A percentile compares a stretch with the other conserved stretches of the same genome.
phyloP scores from a whole-genome alignment of 2,329 filamentous ascomycete genomes.

The Coleophoma eucalyptorum region DNA sequence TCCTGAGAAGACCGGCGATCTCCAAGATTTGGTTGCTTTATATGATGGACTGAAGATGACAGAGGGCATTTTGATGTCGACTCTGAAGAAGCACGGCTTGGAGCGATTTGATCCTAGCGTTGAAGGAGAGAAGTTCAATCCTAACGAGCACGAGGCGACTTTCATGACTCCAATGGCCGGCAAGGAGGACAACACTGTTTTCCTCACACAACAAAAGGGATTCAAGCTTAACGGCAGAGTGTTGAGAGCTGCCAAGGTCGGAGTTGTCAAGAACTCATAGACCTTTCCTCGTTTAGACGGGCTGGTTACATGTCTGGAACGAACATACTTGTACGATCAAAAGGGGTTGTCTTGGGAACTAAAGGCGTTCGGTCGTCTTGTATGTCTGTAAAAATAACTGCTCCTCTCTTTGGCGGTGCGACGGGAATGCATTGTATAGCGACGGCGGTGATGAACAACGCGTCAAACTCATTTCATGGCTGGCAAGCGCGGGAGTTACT shows the following conservation, averaged over 20 bases:
- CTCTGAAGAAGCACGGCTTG: slow-evolving; percentile 89
- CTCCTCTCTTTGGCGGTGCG: slow-evolving; percentile 21
- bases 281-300: background rate
- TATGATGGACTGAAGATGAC: slow-evolving; percentile 95
- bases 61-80: slow-evolving; percentile 79
- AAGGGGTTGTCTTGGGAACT: slow-evolving; percentile 6
- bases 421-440: slow-evolving; percentile 14
- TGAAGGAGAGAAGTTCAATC: slow-evolving; percentile 83
- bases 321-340: slow-evolving; percentile 14
- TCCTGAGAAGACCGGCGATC: slow-evolving; percentile 44
- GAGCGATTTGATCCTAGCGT: slow-evolving; percentile 77
- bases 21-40: slow-evolving; percentile 73
- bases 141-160: slow-evolving; percentile 93
- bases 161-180: slow-evolving; percentile 87
- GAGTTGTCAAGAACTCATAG: slow-evolving; percentile 78
- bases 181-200: slow-evolving; percentile 87
- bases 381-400: slow-evolving; percentile 16
- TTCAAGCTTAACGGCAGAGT: slow-evolving; percentile 91
- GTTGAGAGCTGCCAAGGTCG: slow-evolving; percentile 89
- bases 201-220: slow-evolving; percentile 92
- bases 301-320: background rate
- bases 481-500: slow-evolving; percentile 7
- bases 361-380: slow-evolving; percentile 15
- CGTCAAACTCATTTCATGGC: slow-evolving; percentile 1
- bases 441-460: slow-evolving; percentile 2